Evolutionary conservation across 2,329 filamentous ascomycete species (phyloP).

Genomic region (Coniella lustricola): DNA sequence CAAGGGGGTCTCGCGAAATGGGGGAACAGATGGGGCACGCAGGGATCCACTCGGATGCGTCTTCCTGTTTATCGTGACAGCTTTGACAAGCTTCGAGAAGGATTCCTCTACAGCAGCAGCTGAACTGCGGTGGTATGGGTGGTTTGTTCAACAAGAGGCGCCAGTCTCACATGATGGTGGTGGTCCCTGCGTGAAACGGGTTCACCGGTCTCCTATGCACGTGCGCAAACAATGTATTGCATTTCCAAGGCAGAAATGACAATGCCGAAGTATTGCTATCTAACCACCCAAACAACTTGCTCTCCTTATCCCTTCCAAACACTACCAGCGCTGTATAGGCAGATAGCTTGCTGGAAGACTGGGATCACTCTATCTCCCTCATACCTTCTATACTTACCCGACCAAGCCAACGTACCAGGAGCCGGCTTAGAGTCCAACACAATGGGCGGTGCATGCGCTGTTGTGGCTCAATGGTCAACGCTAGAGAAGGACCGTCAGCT

Average conservation of each 20-base stretch:
- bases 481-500: constrained; percentile 22
- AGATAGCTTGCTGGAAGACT: no score
- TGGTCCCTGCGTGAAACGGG: neutral
- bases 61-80: neutral
- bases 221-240: neutral
- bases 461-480: constrained; percentile 17
- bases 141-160: no score
- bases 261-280: no score
- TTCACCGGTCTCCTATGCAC: neutral
- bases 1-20: neutral
- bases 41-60: neutral
- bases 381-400: no score
- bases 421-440: neutral
- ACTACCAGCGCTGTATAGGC: no score
- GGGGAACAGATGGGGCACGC: neutral
- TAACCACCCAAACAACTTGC: neutral
- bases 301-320: neutral
- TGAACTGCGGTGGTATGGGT: no score
- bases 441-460: neutral
- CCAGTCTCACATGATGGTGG: no score
- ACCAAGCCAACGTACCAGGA: neutral
- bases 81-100: neutral
- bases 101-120: no score
- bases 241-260: neutral
- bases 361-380: no score